Evolutionary conservation across 306 rosid genomes (phyloP).

Genomic region (Dalbergia oliveri): DNA sequence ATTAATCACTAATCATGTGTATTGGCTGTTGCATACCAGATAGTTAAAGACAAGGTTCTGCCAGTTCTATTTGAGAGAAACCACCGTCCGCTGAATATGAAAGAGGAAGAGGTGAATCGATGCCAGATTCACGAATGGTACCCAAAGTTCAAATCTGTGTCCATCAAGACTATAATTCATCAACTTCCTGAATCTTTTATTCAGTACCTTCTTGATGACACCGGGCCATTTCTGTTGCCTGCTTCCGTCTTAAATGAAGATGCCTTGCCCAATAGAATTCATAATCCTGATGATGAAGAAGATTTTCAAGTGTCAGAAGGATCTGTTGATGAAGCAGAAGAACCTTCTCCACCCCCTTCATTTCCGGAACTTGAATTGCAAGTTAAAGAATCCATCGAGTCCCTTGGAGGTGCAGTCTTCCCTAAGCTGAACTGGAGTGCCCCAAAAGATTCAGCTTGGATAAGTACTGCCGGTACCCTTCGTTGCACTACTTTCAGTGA

Average conservation of each 20-base stretch:
- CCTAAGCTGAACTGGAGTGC: conserved; percentile 94
- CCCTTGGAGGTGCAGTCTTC: conserved; percentile 77
- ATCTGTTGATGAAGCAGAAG: conserved; percentile 68
- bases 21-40: conserved; percentile 34
- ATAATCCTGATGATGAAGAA: conserved; percentile 66
- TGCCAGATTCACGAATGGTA: conserved; percentile 89
- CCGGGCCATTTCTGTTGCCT: conserved; percentile 76
- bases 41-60: conserved; percentile 20
- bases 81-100: conserved; percentile 50
- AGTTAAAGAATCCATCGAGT: conserved; percentile 67
- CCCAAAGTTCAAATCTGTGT: conserved; percentile 69
- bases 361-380: conserved; percentile 80
- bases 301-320: conserved; percentile 78
- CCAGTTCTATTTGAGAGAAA: not conserved
- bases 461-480: conserved; percentile 67
- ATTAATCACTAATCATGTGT: conserved; percentile 21
- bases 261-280: conserved; percentile 82
- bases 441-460: conserved; percentile 89
- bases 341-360: conserved; percentile 58
- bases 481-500: conserved; percentile 74
- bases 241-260: conserved; percentile 74
- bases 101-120: conserved; percentile 66
- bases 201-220: conserved; percentile 73
- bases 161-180: conserved; percentile 73
- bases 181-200: conserved; percentile 77